These are phyloP conservation scores for Pseudognaphalium luteoalbum DNA, from an alignment of 129 eudicot genomes.

Conservation along the genomic window DNA sequence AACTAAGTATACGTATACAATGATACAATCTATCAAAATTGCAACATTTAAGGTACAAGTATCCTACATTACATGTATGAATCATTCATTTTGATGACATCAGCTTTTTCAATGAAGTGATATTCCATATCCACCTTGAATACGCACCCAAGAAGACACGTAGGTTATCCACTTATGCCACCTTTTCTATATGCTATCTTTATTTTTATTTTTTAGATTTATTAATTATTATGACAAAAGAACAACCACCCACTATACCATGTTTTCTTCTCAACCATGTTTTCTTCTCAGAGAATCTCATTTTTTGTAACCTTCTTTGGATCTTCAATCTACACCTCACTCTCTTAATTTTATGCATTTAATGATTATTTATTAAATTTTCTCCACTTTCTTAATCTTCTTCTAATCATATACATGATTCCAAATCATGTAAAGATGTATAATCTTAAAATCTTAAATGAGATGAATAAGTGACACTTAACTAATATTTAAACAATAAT, in stretches of 20 bases:
- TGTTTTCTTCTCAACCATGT: conserved; percentile 30
- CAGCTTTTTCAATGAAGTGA: conserved; percentile 7
- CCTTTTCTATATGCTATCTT: conserved; percentile 26
- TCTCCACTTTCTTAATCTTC: too few relatives aligned
- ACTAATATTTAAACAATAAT: too few relatives aligned
- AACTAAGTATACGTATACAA: too few relatives aligned
- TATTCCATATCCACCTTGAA: conserved; percentile 21
- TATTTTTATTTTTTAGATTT: conserved; percentile 6
- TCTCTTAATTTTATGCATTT: not conserved
- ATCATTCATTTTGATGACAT: not conserved
- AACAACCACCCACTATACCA: conserved; percentile 30
- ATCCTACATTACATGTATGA: not conserved
- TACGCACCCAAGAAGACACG: conserved; percentile 29
- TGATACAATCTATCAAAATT: too few relatives aligned
- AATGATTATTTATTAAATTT: too few relatives aligned
- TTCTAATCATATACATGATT: too few relatives aligned
- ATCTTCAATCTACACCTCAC: conserved; percentile 29
- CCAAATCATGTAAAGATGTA: too few relatives aligned
- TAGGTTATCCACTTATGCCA: conserved; percentile 27
- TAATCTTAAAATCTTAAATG: too few relatives aligned
- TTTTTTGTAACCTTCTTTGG: conserved; percentile 29
- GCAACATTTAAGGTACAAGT: too few relatives aligned
- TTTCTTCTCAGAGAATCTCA: conserved; percentile 31
- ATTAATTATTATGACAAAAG: conserved; percentile 29
- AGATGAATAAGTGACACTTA: too few relatives aligned